Percentiles rank a stretch among this genome's conserved stretches.
Evolutionary conservation across 176 grass and related monocot species (phyloP).

Genomic region (Puccinellia tenuiflora): DNA sequence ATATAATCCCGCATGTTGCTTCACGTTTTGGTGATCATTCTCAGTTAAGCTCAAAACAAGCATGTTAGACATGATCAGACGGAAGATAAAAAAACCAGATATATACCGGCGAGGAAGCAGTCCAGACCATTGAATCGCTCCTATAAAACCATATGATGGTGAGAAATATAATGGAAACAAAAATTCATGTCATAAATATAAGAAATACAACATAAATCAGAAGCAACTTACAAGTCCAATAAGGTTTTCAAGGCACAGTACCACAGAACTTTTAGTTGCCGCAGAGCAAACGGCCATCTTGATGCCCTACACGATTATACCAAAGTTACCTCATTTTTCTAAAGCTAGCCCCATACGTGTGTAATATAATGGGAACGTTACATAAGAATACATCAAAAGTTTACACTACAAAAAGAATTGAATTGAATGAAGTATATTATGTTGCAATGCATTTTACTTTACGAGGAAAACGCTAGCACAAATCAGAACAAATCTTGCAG

Average conservation of each 20-base stretch:
- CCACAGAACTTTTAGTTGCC: slow-evolving; percentile 95
- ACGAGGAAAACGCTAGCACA: background rate
- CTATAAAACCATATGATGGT: slow-evolving; percentile 38
- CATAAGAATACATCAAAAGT: background rate
- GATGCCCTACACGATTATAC: slow-evolving; percentile 64
- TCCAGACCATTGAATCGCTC: slow-evolving; percentile 77
- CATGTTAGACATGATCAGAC: background rate
- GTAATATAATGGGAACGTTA: background rate
- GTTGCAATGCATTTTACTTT: background rate
- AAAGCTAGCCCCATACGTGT: background rate
- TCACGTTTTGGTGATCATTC: background rate
- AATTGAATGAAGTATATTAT: background rate
- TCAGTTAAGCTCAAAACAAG: background rate
- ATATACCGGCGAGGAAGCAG: slow-evolving; percentile 91
- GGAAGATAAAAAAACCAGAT: slow-evolving; percentile 4
- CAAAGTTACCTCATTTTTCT: background rate
- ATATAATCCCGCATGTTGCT: background rate
- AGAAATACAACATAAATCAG: background rate
- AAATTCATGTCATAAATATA: slow-evolving; percentile 10
- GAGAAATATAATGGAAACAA: background rate
- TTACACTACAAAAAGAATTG: background rate
- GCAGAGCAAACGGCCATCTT: slow-evolving; percentile 98
- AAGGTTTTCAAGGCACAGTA: slow-evolving; percentile 84
- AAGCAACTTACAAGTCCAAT: slow-evolving; percentile 82
- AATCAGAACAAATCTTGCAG: background rate